Evolutionary conservation across 768 basidiomycete species (phyloP).

Genomic region (Hericium alpestre): DNA sequence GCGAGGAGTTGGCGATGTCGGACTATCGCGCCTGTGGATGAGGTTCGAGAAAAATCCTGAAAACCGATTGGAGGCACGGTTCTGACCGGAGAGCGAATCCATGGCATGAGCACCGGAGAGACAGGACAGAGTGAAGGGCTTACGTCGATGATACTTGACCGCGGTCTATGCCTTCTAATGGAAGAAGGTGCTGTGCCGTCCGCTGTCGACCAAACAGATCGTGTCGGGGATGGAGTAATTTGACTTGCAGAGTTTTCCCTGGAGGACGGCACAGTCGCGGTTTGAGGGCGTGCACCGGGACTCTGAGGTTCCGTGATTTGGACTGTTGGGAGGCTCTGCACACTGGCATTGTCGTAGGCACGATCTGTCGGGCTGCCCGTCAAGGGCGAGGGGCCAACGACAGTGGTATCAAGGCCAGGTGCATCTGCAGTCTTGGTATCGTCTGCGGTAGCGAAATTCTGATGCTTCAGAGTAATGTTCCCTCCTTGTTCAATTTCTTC

Average conservation of each 20-base stretch:
- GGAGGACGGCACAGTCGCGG: slow-evolving; percentile 12
- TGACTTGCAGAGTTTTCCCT: slow-evolving; percentile 3
- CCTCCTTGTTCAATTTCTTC: slow-evolving; percentile 13
- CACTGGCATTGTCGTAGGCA: slow-evolving; percentile 40
- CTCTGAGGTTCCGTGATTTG: slow-evolving; percentile 35
- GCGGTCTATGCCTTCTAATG: slow-evolving; percentile 3
- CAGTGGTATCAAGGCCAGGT: slow-evolving; percentile 20
- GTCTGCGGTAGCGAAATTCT: slow-evolving; percentile 6
- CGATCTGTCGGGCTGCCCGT: slow-evolving; percentile 25
- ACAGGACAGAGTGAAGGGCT: slow-evolving; percentile 14
- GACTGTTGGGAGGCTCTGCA: slow-evolving; percentile 49
- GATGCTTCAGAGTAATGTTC: slow-evolving; percentile 12
- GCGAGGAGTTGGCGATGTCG: slow-evolving; percentile 17
- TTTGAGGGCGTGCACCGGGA: slow-evolving; percentile 24
- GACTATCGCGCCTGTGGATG: slow-evolving; percentile 58
- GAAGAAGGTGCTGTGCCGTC: not conserved
- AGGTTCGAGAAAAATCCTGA: slow-evolving; percentile 80
- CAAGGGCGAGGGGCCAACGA: slow-evolving; percentile 27
- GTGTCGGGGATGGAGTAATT: slow-evolving; percentile 14
- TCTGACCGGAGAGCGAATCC: slow-evolving; percentile 21
- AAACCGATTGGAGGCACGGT: slow-evolving; percentile 58
- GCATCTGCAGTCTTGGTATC: slow-evolving; percentile 6
- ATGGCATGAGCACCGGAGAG: slow-evolving; percentile 8
- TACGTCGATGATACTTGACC: slow-evolving; percentile 40
- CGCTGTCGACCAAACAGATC: slow-evolving; percentile 3